Percentiles rank a stretch among this genome's conserved stretches.
phyloP scores from a whole-genome alignment of 495 filamentous ascomycete genomes.

The Aspergillus olivimuriae region DNA sequence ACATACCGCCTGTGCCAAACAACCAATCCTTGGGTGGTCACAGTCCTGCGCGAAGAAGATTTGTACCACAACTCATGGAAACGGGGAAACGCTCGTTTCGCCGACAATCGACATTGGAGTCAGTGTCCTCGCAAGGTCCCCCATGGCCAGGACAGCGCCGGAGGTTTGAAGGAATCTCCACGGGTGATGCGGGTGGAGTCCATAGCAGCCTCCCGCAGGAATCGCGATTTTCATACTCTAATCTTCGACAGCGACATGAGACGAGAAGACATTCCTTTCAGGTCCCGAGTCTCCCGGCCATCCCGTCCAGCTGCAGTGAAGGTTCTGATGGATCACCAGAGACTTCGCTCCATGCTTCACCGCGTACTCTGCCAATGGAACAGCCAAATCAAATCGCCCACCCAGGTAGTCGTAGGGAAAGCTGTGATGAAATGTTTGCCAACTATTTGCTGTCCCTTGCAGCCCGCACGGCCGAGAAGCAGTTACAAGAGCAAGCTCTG shows the following conservation, averaged over 20 bases:
- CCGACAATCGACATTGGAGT: constrained; percentile 12
- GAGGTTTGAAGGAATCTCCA: too few relatives aligned
- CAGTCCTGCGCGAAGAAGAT: too few relatives aligned
- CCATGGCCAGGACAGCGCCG: too few relatives aligned
- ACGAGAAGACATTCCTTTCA: constrained; percentile 48
- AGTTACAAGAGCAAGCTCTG: constrained; percentile 61
- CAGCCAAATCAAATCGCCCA: constrained; percentile 31
- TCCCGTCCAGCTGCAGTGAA: constrained; percentile 52
- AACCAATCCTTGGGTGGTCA: too few relatives aligned
- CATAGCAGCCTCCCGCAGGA: constrained; percentile 16
- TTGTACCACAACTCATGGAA: constrained; percentile 53
- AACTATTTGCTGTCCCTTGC: constrained; percentile 72
- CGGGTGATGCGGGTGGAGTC: neutral
- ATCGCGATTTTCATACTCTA: constrained; percentile 43
- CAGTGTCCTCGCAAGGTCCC: too few relatives aligned
- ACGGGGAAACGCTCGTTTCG: constrained; percentile 46
- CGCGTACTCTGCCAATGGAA: constrained; percentile 33
- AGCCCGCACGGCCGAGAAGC: constrained; percentile 66
- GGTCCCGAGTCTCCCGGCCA: constrained; percentile 46
- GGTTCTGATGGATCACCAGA: constrained; percentile 42
- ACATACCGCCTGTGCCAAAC: neutral
- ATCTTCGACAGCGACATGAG: constrained; percentile 33
- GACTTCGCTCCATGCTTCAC: constrained; percentile 44
- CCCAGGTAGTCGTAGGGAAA: constrained; percentile 43
- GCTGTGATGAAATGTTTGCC: constrained; percentile 63